Evolutionary conservation across 108 stramenopile genomes (phyloP).

Genomic region (Cyclotella cryptica): DNA sequence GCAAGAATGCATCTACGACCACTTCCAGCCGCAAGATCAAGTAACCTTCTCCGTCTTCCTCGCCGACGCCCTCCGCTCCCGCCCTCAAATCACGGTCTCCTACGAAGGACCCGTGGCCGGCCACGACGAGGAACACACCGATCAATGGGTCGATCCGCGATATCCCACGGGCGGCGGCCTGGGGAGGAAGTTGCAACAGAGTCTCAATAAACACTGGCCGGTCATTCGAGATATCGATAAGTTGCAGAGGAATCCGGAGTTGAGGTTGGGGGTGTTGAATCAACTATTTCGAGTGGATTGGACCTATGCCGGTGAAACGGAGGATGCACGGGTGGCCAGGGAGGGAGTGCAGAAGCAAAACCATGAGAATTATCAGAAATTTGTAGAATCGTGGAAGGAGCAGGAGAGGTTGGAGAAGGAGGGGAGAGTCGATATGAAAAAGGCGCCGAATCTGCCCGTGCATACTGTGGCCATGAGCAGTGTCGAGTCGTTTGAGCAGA

Average conservation of each 20-base stretch:
- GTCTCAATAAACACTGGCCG: neutral
- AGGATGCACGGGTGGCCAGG: slow-evolving; percentile 23
- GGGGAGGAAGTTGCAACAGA: slow-evolving; percentile 20
- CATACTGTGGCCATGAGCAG: slow-evolving; percentile 2
- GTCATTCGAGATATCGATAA: slow-evolving; percentile 14
- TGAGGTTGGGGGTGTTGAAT: slow-evolving; percentile 18
- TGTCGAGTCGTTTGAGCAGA: slow-evolving; percentile 33
- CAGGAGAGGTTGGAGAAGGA: neutral
- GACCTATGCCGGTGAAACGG: slow-evolving; percentile 45
- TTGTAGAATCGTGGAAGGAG: neutral
- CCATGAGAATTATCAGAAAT: slow-evolving; percentile 1
- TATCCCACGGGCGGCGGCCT: neutral
- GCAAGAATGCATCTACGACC: slow-evolving; percentile 49
- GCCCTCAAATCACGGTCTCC: neutral
- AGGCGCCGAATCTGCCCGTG: slow-evolving; percentile 1
- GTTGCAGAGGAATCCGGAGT: slow-evolving; percentile 4
- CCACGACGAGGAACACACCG: neutral
- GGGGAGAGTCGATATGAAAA: slow-evolving; percentile 2
- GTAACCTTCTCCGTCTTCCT: slow-evolving; percentile 48
- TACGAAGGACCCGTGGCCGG: slow-evolving; percentile 48
- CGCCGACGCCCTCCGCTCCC: slow-evolving; percentile 30
- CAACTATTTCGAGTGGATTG: slow-evolving; percentile 27
- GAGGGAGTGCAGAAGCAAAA: slow-evolving; percentile 2
- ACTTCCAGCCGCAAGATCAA: slow-evolving; percentile 23
- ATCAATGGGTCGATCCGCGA: slow-evolving; percentile 4